Conservation (phyloP, 768 basidiomycete genomes). For the Leccinum boreale region DNA sequence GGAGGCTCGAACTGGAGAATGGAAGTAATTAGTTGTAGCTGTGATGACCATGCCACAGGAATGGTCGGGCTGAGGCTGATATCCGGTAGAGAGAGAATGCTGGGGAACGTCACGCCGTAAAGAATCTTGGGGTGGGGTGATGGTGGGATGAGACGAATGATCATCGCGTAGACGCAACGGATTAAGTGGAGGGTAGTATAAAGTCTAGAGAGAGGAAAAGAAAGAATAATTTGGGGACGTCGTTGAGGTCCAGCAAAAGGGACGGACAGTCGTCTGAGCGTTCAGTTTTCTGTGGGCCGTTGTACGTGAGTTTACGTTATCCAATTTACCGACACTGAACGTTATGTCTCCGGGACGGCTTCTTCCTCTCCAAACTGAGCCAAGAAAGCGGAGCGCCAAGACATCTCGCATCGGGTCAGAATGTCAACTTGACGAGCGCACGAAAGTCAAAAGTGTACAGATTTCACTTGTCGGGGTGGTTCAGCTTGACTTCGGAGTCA, state of each 20-base stretch:
- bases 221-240: conserved; percentile 9
- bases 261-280: conserved; percentile 9
- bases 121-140: conserved; percentile 51
- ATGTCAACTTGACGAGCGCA: background rate
- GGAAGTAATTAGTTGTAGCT: conserved; percentile 47
- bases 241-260: conserved; percentile 31
- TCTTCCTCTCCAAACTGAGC: conserved; percentile 3
- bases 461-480: background rate
- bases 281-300: conserved; percentile 25
- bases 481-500: background rate
- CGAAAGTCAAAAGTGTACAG: background rate
- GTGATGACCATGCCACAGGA: conserved; percentile 53
- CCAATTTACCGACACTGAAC: conserved; percentile 11
- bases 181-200: conserved; percentile 29
- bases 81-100: conserved; percentile 33
- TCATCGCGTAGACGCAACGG: conserved; percentile 38
- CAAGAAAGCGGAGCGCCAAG: background rate
- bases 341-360: background rate
- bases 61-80: conserved; percentile 33
- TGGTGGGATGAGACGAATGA: conserved; percentile 51
- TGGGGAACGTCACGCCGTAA: conserved; percentile 53
- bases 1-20: conserved; percentile 54
- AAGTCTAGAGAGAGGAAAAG: conserved; percentile 14
- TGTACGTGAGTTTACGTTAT: conserved; percentile 33
- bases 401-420: background rate